These are phyloP conservation scores for Venturia effusa DNA, from an alignment of 2,329 filamentous ascomycete genomes.

Conservation along the genomic window DNA sequence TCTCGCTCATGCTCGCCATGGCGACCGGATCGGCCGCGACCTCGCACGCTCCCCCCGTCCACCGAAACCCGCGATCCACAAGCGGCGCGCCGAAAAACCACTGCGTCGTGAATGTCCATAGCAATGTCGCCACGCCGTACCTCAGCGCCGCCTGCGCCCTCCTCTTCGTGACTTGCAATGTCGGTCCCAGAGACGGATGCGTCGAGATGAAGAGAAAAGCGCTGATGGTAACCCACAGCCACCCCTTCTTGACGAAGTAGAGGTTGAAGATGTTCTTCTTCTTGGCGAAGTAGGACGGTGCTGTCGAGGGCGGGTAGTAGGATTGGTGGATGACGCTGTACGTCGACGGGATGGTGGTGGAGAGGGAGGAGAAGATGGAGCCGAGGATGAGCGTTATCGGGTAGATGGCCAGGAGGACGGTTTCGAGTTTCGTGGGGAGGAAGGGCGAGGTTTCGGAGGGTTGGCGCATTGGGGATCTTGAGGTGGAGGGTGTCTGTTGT, in stretches of 20 bases:
- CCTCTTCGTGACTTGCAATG: conserved; percentile 30
- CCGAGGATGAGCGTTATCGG: conserved; percentile 70
- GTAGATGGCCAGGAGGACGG: conserved; percentile 56
- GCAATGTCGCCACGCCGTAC: conserved; percentile 60
- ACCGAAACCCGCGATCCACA: conserved; percentile 80
- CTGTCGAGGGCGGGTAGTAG: conserved; percentile 41
- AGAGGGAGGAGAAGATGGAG: conserved; percentile 67
- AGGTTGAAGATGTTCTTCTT: conserved; percentile 90
- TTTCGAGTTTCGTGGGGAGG: conserved; percentile 60
- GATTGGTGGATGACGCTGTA: conserved; percentile 55
- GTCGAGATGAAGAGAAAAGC: conserved; percentile 60
- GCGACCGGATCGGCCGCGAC: conserved; percentile 38
- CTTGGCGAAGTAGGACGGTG: conserved; percentile 81
- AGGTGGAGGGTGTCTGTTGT: neutral
- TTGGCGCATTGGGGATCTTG: conserved; percentile 2
- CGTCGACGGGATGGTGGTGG: conserved; percentile 63
- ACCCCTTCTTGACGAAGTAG: conserved; percentile 89
- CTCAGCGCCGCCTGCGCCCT: conserved; percentile 52
- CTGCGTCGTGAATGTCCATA: conserved; percentile 84
- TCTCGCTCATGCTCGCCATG: conserved; percentile 33
- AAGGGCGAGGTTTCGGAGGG: conserved; percentile 34
- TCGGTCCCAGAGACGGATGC: conserved; percentile 48
- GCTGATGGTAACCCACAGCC: conserved; percentile 76
- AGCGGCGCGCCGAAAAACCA: conserved; percentile 92
- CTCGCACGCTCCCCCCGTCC: conserved; percentile 79